phyloP scores from a whole-genome alignment of 1,284 basidiomycete species.

The Mycena citricolor region DNA sequence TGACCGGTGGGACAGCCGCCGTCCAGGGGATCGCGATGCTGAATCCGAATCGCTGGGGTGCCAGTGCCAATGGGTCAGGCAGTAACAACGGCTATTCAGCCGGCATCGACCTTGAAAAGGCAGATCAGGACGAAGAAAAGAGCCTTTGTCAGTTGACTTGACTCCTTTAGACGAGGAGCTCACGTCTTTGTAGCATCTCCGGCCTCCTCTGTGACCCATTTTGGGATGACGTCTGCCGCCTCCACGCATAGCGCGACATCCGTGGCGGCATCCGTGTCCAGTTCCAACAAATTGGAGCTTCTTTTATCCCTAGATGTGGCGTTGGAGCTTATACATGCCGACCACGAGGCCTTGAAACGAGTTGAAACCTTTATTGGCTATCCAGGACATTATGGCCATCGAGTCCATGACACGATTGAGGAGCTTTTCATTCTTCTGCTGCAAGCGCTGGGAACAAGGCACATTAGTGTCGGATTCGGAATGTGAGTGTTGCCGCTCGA shows the following conservation, averaged over 20 bases:
- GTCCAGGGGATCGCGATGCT: conserved; percentile 85
- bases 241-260: conserved; percentile 17
- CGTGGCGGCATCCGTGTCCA: conserved; percentile 11
- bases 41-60: conserved; percentile 81
- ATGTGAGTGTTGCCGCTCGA: conserved; percentile 47
- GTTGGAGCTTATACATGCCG: conserved; percentile 88
- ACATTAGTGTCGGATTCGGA: conserved; percentile 84
- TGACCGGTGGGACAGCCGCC: conserved; percentile 71
- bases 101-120: conserved; percentile 41
- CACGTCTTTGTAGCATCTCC: conserved; percentile 15
- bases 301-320: conserved; percentile 90
- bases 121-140: conserved; percentile 47
- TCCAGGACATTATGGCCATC: conserved; percentile 78
- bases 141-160: not conserved
- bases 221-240: conserved; percentile 13
- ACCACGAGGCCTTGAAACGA: conserved; percentile 88
- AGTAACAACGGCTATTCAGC: conserved; percentile 38
- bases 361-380: conserved; percentile 89
- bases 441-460: conserved; percentile 74
- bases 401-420: conserved; percentile 88
- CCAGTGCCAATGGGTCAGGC: conserved; percentile 27
- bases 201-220: conserved; percentile 19
- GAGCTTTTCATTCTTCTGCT: conserved; percentile 88
- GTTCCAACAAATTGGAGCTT: conserved; percentile 69
- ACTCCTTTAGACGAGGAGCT: not conserved